Evolutionary conservation across 228 moss, liverwort and hornwort species (phyloP), one percentile per base, ranked within the genome.

Genomic region (Sphagnum magellanicum): DNA sequence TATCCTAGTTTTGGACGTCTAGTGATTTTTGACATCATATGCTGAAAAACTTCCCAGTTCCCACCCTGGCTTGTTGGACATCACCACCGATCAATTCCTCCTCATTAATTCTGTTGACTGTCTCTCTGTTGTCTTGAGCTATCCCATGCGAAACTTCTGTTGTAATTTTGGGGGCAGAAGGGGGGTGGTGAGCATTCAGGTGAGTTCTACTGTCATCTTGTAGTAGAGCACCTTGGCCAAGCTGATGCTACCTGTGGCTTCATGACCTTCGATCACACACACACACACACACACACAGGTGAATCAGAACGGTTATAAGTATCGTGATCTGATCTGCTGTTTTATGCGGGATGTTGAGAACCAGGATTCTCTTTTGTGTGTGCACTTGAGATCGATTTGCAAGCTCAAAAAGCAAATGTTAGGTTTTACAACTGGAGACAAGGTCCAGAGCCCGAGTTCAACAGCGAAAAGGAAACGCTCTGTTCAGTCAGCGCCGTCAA

Each of bases 161-260:
- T 32, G 32, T 32, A 32, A 32, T 32, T 32, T 32, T 32, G 32
- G 32, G 32, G 32, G 32, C 32, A 79, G 67, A 73, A 77, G 73
- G 60, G 53, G 53, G 50, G 61, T 50, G 17, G 17, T 17, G 17
- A 32, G 67, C 68, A 70, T 10, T 49, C 14, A 48, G 49, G 8
- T n/a, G 52, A 46, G 10, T 50, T 70, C 59, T 62, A 60, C 16
- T 77, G 77, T 85, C 85, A 85, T 86, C 85, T 86, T 69, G 85
- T 82, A 51, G 82, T 86, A 66, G 82, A 86, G 73, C 85, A 69
- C 73, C 85, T 79, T 61, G 85, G 85, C 82, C 82, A 86, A 70
- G 79, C 85, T 75, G 85, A 82, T 75, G 71, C 85, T 77, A 81
- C 85, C 77, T 86, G 85, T 82, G 81, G 82, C 79, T 86, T 86